Evolutionary conservation across 345 rosid genomes (phyloP), one percentile per base, ranked within the genome.

Genomic region (Boechera retrofracta): DNA sequence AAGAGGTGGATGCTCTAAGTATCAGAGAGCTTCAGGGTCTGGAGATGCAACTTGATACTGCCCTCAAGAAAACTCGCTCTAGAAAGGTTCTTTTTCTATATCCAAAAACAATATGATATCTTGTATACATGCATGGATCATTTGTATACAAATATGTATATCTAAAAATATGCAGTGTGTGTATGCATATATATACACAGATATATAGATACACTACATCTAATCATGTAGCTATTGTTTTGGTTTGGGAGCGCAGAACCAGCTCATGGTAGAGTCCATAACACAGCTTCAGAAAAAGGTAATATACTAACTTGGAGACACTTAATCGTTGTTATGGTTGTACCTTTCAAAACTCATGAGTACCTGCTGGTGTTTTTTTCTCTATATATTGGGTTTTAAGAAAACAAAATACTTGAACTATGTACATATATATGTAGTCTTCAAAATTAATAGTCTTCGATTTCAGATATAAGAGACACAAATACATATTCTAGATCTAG

Each of bases 1-100:
- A 88, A 70, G 92, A 86, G 54, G 51, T 94, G 80, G 94, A 87
- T 47, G 44, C 86, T 38, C 64, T 91, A 64, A 87, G 82, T 65
- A 66, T 85, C 10, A 87, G 86, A 73, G 94, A 94, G 64, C 90
- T 94, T 66, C 98, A 88, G 31, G 78, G 82, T 62, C 68, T 94
- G 71, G 98, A 94, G 82, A 91, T 88, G 57, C 97, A 94, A 83
- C 87, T 94, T 61, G 97, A 87, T 56, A 82, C 75, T 61, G 86
- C 89, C 66, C 94, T 94, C n/a, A 88, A 85, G 85, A 91, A 87
- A 63, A 79, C 86, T n/a, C 84, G 97, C 79, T 74, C 86, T 55
- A 83, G 84, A 82, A 89, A 88, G 96, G 98, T 89, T 15, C 12
- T 33, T 6, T 72, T 11, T 77, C 6, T 41, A 8, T 55, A 36